These are phyloP conservation scores for Colletotrichum tofieldiae DNA, from an alignment of 2,329 filamentous ascomycete genomes.

Conservation along the genomic window DNA sequence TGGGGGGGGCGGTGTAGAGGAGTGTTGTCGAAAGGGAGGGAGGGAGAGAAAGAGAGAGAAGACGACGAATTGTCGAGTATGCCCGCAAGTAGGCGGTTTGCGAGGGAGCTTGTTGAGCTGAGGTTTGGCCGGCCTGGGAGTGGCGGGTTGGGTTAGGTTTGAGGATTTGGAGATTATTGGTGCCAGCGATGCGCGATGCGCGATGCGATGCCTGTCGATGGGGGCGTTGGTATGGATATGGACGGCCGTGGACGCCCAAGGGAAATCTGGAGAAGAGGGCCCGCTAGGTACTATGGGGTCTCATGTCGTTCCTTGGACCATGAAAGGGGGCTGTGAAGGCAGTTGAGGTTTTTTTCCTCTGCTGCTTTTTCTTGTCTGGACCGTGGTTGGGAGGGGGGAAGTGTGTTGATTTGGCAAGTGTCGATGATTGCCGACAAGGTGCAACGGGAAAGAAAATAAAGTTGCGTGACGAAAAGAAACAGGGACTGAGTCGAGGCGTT, in stretches of 20 bases:
- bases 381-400: neutral
- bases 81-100: neutral
- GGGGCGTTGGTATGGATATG: slow-evolving; percentile 4
- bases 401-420: neutral
- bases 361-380: neutral
- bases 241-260: neutral
- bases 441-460: neutral
- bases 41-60: slow-evolving; percentile 1
- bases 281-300: slow-evolving; percentile 6
- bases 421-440: neutral
- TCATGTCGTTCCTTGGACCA: neutral
- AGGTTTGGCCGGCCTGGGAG: neutral
- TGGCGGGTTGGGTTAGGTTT: neutral
- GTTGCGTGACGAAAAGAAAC: slow-evolving; percentile 7
- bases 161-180: slow-evolving; percentile 2
- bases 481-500: neutral
- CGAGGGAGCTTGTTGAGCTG: neutral
- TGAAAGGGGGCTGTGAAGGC: slow-evolving; percentile 15
- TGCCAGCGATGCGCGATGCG: slow-evolving; percentile 12
- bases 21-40: slow-evolving; percentile 1
- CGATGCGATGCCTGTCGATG: neutral
- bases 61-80: neutral
- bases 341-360: neutral
- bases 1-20: slow-evolving; percentile 14
- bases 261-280: slow-evolving; percentile 11